Evolutionary conservation across 2,329 filamentous ascomycete species (phyloP), one percentile per base, ranked within the genome.

Genomic region (Orbilia javanica): DNA sequence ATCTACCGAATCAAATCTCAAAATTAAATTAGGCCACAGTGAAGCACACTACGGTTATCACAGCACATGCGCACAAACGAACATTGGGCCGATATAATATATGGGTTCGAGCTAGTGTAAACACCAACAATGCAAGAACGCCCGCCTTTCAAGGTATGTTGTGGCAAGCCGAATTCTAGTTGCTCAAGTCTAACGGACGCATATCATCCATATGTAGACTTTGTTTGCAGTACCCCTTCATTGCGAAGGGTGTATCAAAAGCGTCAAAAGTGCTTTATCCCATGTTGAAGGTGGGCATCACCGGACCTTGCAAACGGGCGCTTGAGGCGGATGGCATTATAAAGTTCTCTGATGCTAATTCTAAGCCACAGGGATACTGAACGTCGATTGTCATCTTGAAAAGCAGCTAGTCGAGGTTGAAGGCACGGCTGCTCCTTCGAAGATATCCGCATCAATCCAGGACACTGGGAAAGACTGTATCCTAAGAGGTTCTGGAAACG

Each of bases 151-250:
- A 74, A 74, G 53, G 70, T 74, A 48, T 10, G 53, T 34, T 20
- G 22, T 46, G 2, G 2, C n/a, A n/a, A n/a, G n/a, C 15, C n/a
- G 29, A n/a, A 46, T 27, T 15, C 11, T 25, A 50, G 46, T 13
- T 22, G 4, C 46, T 13, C 44, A 25, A 25, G 11, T 11, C 46
- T 50, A 11, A 46, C 15, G 20, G 4, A 20, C n/a, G 25, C 15
- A 18, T 20, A 20, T 8, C 4, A 50, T 22, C 10, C n/a, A n/a
- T 44, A 13, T 10, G 57, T 66, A 98, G 92, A 97, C 95, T 79
- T 91, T 95, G 80, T 98, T 98, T 85, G 94, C 95, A 80, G 96
- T 98, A 81, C 94, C 94, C 69, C 91, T 98, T 87, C 93, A 91
- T 85, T 98, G 96, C 86, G 91, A 97, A 82, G 87, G 88, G 83